Evolutionary conservation across 139 green algal species (phyloP), one percentile per base, ranked within the genome.

Genomic region (Chlamydomonas incerta): DNA sequence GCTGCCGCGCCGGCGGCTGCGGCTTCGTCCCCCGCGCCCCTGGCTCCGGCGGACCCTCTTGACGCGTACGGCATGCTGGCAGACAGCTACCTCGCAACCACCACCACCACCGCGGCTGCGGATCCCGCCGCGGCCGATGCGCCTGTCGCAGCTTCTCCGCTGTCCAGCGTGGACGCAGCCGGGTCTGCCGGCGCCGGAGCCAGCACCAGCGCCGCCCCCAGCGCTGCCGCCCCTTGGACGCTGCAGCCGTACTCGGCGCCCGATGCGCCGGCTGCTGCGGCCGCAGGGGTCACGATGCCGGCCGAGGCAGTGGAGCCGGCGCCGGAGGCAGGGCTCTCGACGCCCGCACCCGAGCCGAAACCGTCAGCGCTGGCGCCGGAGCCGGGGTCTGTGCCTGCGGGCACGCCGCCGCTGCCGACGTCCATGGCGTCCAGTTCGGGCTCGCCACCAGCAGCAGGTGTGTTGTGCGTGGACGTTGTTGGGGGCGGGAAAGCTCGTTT

Each of bases 11-110:
- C 41, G 41, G 41, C 8, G 5, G 41, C 41, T 50, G 41, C 41
- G 41, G 41, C 41, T 50, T 50, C 41, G 8, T 5, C 41, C 8
- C 6, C 41, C 8, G 41, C 41, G 41, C 41, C 41, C 6, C 41
- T 50, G 41, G 41, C 41, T 13, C 41, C 41, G 41, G 41, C 41
- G 41, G 47, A 65, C 14, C 46, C 46, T 9, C 50, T 23, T 4
- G 29, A 67, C 31, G 21, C 69, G 3, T 87, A 87, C 41, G 81
- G 69, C 13, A 28, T 35, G 6, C 57, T 87, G 71, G 62, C 81
- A 5, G 70, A 87, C 31, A 81, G 17, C 58, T 87, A 87, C 60
- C 60, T 87, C 34, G 6, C 23, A 1, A 13, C 58, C 23, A 50
- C 33, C 18, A 31, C 62, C 62, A 33, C 24, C 14, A 2, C 20